Evolutionary conservation across 805 yeast genomes (phyloP), one percentile per base, ranked within the genome.

Genomic region (Candida piceae): DNA sequence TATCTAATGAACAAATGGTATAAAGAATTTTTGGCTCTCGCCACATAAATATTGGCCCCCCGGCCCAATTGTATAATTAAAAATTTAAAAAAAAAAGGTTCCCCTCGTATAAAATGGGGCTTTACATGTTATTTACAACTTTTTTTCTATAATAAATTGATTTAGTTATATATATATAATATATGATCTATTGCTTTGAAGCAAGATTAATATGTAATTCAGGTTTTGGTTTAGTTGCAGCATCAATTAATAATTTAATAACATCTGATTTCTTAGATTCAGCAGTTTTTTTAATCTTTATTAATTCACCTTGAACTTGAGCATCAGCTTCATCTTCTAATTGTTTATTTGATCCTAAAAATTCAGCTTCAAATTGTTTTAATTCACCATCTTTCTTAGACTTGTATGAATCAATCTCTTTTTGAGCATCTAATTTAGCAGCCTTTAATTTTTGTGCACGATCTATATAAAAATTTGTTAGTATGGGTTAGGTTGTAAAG

Each of bases 361-460:
- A 86, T 53, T 80, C 78, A 28, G 71, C 64, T 60, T 86, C 93
- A 54, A 71, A 80, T 45, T 76, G 66, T 57, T 76, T 73, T 64
- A 90, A 77, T 64, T 90, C 96, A 32, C 65, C 67, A 46, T 89
- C 96, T 69, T 89, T 90, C 60, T 79, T 75, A 34, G 70, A 60
- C 71, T 85, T 89, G 75, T 93, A 93, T 39, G 78, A 80, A 48
- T 80, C 84, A 53, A 93, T 86, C 64, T 93, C 98, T 39, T 71
- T 67, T 46, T 87, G 83, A 25, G 98, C 98, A 61, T 93, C 97
- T 17, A 81, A 67, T 69, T 88, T 90, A 36, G 97, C 96, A 32
- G 93, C 89, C 76, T 90, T 93, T 60, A 93, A 74, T 48, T 88
- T 84, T 49, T 77, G 81, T 29, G 93, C 74, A 64, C 96, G 86